These are phyloP conservation scores for Lyophyllum semitale DNA, from an alignment of 768 basidiomycete genomes.

Conservation along the genomic window DNA sequence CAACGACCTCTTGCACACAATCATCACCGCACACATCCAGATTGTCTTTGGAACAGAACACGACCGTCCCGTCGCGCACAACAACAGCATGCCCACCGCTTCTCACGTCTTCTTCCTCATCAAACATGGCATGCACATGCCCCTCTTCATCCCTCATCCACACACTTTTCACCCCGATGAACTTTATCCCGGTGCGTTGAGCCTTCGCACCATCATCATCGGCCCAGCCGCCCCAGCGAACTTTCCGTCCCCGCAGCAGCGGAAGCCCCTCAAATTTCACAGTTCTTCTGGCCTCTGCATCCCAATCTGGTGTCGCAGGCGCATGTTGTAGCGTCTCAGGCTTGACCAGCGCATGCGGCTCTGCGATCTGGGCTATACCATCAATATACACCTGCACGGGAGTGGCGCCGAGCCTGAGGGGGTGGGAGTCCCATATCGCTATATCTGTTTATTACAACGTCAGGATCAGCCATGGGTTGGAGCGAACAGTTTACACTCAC, in stretches of 20 bases:
- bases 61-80: slow-evolving; percentile 53
- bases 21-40: slow-evolving; percentile 3
- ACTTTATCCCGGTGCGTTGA: slow-evolving; percentile 38
- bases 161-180: slow-evolving; percentile 53
- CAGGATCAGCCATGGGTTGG: neutral
- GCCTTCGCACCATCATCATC: neutral
- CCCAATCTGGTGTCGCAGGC: slow-evolving; percentile 59
- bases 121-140: slow-evolving; percentile 23
- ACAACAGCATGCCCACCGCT: slow-evolving; percentile 37
- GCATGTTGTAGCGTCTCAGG: slow-evolving; percentile 48
- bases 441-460: slow-evolving; percentile 40
- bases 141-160: slow-evolving; percentile 23
- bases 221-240: slow-evolving; percentile 10
- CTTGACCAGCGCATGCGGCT: slow-evolving; percentile 42
- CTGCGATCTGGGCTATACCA: slow-evolving; percentile 65
- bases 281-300: slow-evolving; percentile 57
- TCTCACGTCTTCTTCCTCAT: slow-evolving; percentile 13
- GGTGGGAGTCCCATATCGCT: slow-evolving; percentile 75
- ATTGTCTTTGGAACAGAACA: slow-evolving; percentile 37
- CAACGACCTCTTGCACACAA: slow-evolving; percentile 31
- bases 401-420: slow-evolving; percentile 76
- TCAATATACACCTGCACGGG: slow-evolving; percentile 84
- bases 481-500: neutral
- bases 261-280: slow-evolving; percentile 70
- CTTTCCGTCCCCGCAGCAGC: slow-evolving; percentile 48